These are phyloP conservation scores for Pseudocercospora cruenta DNA, from an alignment of 2,329 filamentous ascomycete genomes.

Conservation along the genomic window DNA sequence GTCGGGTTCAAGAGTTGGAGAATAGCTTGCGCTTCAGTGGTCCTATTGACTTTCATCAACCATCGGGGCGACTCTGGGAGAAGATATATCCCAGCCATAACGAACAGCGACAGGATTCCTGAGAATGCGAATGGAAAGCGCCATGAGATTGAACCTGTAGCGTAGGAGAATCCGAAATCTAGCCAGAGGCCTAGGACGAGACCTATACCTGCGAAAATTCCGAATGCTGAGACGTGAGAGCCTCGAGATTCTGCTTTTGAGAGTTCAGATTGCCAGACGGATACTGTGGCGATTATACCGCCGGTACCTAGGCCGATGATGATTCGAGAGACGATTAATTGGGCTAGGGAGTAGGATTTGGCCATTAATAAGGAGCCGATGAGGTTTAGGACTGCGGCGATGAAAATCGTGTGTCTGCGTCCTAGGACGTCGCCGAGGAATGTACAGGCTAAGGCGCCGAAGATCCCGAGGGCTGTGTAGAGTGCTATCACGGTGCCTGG, in stretches of 20 bases:
- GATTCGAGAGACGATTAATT: slow-evolving; percentile 55
- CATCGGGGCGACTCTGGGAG: slow-evolving; percentile 22
- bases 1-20: slow-evolving; percentile 59
- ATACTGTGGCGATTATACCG: slow-evolving; percentile 33
- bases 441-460: slow-evolving; percentile 57
- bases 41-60: background rate
- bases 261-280: slow-evolving; percentile 51
- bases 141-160: slow-evolving; percentile 44
- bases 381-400: slow-evolving; percentile 53
- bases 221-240: slow-evolving; percentile 4
- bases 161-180: slow-evolving; percentile 48
- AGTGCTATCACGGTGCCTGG: slow-evolving; percentile 36
- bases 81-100: slow-evolving; percentile 42
- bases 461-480: slow-evolving; percentile 63
- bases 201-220: slow-evolving; percentile 37
- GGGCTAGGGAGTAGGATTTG: slow-evolving; percentile 39
- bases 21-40: slow-evolving; percentile 48
- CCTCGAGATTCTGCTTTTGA: slow-evolving; percentile 23
- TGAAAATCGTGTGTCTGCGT: slow-evolving; percentile 50
- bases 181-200: slow-evolving; percentile 52
- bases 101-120: slow-evolving; percentile 6
- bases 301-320: slow-evolving; percentile 52
- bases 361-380: slow-evolving; percentile 47
- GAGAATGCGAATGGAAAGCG: slow-evolving; percentile 44
- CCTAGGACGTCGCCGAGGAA: slow-evolving; percentile 53